These are phyloP conservation scores for Spathaspora sp. DNA, from an alignment of 805 yeast species.

Conservation along the genomic window DNA sequence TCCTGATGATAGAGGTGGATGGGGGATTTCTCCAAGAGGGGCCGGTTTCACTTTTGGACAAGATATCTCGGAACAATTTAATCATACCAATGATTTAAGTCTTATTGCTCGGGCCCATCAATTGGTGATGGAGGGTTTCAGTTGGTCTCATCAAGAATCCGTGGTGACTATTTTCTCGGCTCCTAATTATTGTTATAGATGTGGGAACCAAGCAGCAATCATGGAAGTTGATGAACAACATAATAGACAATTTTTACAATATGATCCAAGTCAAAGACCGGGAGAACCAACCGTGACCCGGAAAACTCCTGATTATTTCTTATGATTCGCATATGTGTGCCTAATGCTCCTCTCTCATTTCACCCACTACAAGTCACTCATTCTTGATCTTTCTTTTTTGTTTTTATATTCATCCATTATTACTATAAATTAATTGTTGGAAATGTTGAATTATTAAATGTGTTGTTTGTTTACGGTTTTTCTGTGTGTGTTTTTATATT, in stretches of 20 bases:
- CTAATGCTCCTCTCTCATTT: background rate
- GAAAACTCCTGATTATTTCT: conserved; percentile 95
- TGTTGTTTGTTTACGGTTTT: background rate
- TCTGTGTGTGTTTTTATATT: background rate
- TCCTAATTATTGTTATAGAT: conserved; percentile 94
- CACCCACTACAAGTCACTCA: background rate
- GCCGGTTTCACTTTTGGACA: conserved; percentile 98
- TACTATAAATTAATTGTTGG: background rate
- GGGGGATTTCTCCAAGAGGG: conserved; percentile 98
- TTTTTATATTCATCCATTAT: background rate
- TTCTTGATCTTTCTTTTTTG: background rate
- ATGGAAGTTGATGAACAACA: conserved; percentile 97
- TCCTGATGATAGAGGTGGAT: conserved; percentile 96
- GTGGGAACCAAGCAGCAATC: conserved; percentile 97
- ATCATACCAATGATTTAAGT: conserved; percentile 81
- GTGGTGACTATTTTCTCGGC: conserved; percentile 95
- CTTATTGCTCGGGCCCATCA: conserved; percentile 95
- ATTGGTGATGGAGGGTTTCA: conserved; percentile 95
- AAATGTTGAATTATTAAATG: conserved; percentile 1
- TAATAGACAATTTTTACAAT: conserved; percentile 87
- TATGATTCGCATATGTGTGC: conserved; percentile 30
- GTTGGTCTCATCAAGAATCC: conserved; percentile 91
- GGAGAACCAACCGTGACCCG: conserved; percentile 97
- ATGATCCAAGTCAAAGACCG: conserved; percentile 94
- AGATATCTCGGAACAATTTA: conserved; percentile 90